Evolutionary conservation across 257 asterid species (phyloP).

Genomic region (Primulina eburnea): DNA sequence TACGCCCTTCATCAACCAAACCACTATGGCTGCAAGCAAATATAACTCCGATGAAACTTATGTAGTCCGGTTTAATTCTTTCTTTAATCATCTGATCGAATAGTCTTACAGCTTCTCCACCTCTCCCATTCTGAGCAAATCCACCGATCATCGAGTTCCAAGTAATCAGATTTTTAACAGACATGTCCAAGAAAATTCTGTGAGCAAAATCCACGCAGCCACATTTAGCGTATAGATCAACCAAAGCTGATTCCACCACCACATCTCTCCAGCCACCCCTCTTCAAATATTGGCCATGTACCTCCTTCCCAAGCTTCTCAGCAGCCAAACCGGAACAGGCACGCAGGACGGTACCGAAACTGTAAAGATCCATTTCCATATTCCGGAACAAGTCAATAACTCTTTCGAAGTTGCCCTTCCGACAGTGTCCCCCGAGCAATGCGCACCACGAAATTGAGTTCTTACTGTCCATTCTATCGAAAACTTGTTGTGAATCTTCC

Average conservation of each 20-base stretch:
- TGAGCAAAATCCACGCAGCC: slow-evolving; percentile 66
- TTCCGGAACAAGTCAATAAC: slow-evolving; percentile 57
- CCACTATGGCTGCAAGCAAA: slow-evolving; percentile 93
- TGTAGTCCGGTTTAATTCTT: slow-evolving; percentile 55
- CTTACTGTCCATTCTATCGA: slow-evolving; percentile 61
- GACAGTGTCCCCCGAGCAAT: slow-evolving; percentile 80
- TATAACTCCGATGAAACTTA: slow-evolving; percentile 68
- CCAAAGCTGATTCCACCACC: slow-evolving; percentile 86
- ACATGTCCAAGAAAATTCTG: slow-evolving; percentile 59
- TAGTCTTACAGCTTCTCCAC: slow-evolving; percentile 54
- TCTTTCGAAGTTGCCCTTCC: slow-evolving; percentile 49
- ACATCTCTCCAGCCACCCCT: slow-evolving; percentile 79
- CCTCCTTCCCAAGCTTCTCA: slow-evolving; percentile 68
- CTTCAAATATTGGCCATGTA: slow-evolving; percentile 86
- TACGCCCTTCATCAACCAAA: slow-evolving; percentile 55
- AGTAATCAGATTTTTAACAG: slow-evolving; percentile 58
- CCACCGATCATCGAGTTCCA: slow-evolving; percentile 96
- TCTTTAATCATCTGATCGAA: slow-evolving; percentile 58
- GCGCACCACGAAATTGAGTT: slow-evolving; percentile 87
- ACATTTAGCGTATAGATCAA: slow-evolving; percentile 86
- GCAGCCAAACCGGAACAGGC: slow-evolving; percentile 87
- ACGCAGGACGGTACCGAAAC: slow-evolving; percentile 71
- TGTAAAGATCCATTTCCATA: slow-evolving; percentile 63
- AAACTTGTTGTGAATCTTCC: slow-evolving; percentile 54
- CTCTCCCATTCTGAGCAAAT: slow-evolving; percentile 87